A percentile compares a stretch with the other conserved stretches of the same genome.
These are phyloP conservation scores for Solanum dulcamara DNA, from an alignment of 257 asterid genomes.

Conservation along the genomic window DNA sequence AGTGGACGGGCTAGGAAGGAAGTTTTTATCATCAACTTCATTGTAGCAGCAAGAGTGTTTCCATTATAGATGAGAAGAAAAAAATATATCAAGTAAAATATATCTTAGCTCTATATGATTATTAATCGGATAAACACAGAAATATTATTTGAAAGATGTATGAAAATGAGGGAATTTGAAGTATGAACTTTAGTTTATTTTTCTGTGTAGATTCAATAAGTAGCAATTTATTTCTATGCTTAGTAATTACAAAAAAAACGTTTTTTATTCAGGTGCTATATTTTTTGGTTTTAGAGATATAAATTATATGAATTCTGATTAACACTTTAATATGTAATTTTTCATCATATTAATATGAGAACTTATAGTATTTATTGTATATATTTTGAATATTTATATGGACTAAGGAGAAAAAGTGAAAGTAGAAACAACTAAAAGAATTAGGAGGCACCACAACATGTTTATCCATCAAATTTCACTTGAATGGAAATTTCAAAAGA, in stretches of 20 bases:
- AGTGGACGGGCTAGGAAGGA: background rate
- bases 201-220: background rate
- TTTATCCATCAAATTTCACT: no score
- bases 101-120: background rate
- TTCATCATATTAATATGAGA: no score
- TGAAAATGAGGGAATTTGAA: background rate
- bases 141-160: background rate
- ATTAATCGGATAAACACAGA: background rate
- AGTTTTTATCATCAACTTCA: background rate
- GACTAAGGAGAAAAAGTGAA: no score
- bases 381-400: no score
- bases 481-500: no score
- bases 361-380: background rate
- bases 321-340: background rate
- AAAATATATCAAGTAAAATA: no score
- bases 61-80: background rate
- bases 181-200: background rate
- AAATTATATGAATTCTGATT: background rate
- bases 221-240: background rate
- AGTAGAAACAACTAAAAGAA: no score
- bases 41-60: background rate
- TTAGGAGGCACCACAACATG: no score
- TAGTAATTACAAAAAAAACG: no score
- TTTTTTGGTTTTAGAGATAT: background rate
- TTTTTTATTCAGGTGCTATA: background rate